A percentile compares a stretch with the other conserved stretches of the same genome.
Conservation (phyloP, 1,284 basidiomycete species). For the Cystobasidium pallidum region DNA sequence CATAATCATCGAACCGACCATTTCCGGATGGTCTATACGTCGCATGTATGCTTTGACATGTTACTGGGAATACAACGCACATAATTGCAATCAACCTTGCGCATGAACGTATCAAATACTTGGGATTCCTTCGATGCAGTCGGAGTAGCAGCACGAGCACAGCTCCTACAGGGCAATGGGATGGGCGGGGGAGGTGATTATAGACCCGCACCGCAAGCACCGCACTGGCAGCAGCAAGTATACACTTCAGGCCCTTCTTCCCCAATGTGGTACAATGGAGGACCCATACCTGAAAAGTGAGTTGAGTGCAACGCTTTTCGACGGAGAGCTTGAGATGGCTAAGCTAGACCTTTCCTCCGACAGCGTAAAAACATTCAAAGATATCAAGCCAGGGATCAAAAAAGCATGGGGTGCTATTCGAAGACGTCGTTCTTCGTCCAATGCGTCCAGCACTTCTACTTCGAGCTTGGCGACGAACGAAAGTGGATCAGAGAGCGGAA, state of each 20-base stretch:
- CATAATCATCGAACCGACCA: not conserved
- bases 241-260: not conserved
- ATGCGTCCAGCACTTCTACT: constrained; percentile 8
- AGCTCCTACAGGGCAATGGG: constrained; percentile 17
- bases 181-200: constrained; percentile 15
- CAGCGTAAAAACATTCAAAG: constrained; percentile 43
- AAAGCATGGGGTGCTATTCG: constrained; percentile 23
- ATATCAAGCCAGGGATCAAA: constrained; percentile 41
- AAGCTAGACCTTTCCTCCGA: too few species aligned
- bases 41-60: constrained; percentile 9
- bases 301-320: too few species aligned
- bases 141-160: constrained; percentile 37
- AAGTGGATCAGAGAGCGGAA: not conserved
- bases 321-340: too few species aligned
- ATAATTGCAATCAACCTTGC: too few species aligned
- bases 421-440: constrained; percentile 19
- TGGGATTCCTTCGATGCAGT: constrained; percentile 3
- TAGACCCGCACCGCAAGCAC: constrained; percentile 15
- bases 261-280: constrained; percentile 39
- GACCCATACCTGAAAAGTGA: constrained; percentile 39
- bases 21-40: not conserved
- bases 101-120: too few species aligned
- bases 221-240: constrained; percentile 27
- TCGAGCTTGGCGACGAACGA: constrained; percentile 6
- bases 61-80: too few species aligned